Percentiles rank a stretch among this genome's conserved stretches.
These are phyloP conservation scores for Trichomonascaceae sp. DNA, from an alignment of 1,139 yeast genomes.

Conservation along the genomic window DNA sequence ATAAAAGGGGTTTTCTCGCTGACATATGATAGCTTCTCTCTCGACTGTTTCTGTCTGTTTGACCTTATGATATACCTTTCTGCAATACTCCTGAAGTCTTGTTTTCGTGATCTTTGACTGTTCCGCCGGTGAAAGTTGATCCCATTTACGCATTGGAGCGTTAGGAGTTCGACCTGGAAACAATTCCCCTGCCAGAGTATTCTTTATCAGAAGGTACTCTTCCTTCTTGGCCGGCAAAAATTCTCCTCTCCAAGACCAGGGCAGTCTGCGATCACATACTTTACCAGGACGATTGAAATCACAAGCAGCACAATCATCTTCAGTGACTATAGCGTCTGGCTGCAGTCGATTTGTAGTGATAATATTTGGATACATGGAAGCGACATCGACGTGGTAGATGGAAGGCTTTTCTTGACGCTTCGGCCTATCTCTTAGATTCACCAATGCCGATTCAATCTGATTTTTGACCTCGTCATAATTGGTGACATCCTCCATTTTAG, in stretches of 20 bases:
- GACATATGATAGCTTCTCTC: slow-evolving; percentile 92
- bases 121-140: slow-evolving; percentile 68
- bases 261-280: slow-evolving; percentile 80
- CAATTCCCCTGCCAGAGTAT: slow-evolving; percentile 72
- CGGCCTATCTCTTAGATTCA: slow-evolving; percentile 56
- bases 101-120: slow-evolving; percentile 74
- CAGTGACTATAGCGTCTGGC: slow-evolving; percentile 96
- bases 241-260: slow-evolving; percentile 99
- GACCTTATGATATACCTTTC: slow-evolving; percentile 75
- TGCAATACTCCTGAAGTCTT: slow-evolving; percentile 77
- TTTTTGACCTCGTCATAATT: slow-evolving; percentile 72
- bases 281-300: slow-evolving; percentile 96
- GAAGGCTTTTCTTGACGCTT: slow-evolving; percentile 70
- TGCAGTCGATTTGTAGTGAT: slow-evolving; percentile 97
- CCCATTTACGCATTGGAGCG: slow-evolving; percentile 38
- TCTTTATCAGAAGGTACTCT: slow-evolving; percentile 84
- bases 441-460: slow-evolving; percentile 48
- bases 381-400: slow-evolving; percentile 97
- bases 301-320: slow-evolving; percentile 95
- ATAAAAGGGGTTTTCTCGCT: slow-evolving; percentile 95
- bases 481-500: slow-evolving; percentile 64
- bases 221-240: slow-evolving; percentile 85
- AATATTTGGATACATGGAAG: slow-evolving; percentile 98
- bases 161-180: slow-evolving; percentile 50
- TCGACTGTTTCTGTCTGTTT: slow-evolving; percentile 80